Evolutionary conservation across 495 filamentous ascomycete genomes (phyloP).

Genomic region (Halenospora varia): DNA sequence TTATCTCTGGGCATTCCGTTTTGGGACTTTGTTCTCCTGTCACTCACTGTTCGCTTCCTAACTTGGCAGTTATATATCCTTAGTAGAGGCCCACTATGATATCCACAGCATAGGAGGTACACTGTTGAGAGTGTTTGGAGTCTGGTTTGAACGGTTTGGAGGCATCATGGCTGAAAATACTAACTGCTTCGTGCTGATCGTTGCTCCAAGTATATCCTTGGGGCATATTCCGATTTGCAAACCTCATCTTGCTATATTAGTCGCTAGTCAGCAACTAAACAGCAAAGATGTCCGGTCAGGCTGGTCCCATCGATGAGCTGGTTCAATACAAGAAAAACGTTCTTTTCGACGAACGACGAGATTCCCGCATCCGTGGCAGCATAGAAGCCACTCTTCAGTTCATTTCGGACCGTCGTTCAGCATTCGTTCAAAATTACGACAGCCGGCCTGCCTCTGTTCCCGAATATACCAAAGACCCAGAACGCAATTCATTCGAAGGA

Average conservation of each 20-base stretch:
- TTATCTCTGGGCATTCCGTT: conserved; percentile 6
- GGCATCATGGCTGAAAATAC: background rate
- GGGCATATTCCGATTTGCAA: background rate
- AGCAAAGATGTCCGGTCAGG: conserved; percentile 9
- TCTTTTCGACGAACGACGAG: conserved; percentile 11
- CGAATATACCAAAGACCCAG: background rate
- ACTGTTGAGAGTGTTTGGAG: conserved; percentile 5
- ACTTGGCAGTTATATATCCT: conserved; percentile 5
- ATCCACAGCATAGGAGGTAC: background rate
- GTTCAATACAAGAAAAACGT: conserved; percentile 15
- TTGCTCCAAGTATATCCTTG: background rate
- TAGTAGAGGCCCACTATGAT: background rate
- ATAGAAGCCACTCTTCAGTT: conserved; percentile 15
- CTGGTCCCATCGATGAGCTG: conserved; percentile 10
- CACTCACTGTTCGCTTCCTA: conserved; percentile 3
- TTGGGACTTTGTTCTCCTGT: conserved; percentile 1
- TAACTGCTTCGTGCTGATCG: background rate
- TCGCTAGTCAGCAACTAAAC: background rate
- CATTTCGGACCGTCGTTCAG: conserved; percentile 6
- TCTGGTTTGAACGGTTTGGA: conserved; percentile 4
- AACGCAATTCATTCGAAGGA: background rate
- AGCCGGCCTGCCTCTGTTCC: conserved; percentile 6
- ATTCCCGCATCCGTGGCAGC: conserved; percentile 11
- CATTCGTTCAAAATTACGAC: conserved; percentile 7
- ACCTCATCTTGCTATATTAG: conserved; percentile 5